These are phyloP conservation scores for Phyllosticta paracitricarpa DNA, from an alignment of 2,329 filamentous ascomycete genomes.

Conservation along the genomic window DNA sequence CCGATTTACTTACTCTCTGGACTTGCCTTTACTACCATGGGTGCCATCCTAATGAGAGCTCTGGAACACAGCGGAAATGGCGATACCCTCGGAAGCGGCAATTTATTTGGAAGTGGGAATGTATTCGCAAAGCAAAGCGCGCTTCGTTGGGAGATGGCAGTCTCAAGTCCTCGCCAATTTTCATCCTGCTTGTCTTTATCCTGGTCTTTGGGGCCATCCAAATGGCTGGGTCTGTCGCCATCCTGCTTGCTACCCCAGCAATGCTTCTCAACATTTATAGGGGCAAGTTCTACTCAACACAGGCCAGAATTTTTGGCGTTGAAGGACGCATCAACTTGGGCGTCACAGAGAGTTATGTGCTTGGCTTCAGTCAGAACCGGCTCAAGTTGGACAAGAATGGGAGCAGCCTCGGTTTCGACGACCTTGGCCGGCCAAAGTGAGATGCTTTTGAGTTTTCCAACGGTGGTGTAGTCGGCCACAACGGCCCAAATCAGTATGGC, in stretches of 20 bases:
- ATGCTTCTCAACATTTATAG: slow-evolving; percentile 28
- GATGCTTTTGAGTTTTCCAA: slow-evolving; percentile 14
- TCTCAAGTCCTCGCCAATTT: not conserved
- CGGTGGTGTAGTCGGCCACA: slow-evolving; percentile 18
- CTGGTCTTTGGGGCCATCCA: slow-evolving; percentile 3
- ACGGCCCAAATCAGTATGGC: slow-evolving; percentile 14
- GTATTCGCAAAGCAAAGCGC: too few relatives aligned
- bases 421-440: slow-evolving; percentile 14
- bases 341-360: slow-evolving; percentile 28
- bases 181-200: slow-evolving; percentile 11
- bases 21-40: not conserved
- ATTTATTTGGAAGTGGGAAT: too few relatives aligned
- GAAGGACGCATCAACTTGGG: slow-evolving; percentile 31
- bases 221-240: slow-evolving; percentile 18
- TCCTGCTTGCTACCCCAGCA: slow-evolving; percentile 24
- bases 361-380: slow-evolving; percentile 22
- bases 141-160: too few relatives aligned
- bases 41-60: too few relatives aligned
- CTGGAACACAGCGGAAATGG: too few relatives aligned
- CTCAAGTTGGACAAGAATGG: slow-evolving; percentile 22
- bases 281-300: slow-evolving; percentile 31
- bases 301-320: slow-evolving; percentile 36
- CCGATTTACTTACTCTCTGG: slow-evolving; percentile 15
- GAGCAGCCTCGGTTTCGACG: slow-evolving; percentile 23
- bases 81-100: too few relatives aligned